A percentile compares a stretch with the other conserved stretches of the same genome.
phyloP scores from a whole-genome alignment of 2,329 filamentous ascomycete genomes.

The Colletotrichum liaoningense region DNA sequence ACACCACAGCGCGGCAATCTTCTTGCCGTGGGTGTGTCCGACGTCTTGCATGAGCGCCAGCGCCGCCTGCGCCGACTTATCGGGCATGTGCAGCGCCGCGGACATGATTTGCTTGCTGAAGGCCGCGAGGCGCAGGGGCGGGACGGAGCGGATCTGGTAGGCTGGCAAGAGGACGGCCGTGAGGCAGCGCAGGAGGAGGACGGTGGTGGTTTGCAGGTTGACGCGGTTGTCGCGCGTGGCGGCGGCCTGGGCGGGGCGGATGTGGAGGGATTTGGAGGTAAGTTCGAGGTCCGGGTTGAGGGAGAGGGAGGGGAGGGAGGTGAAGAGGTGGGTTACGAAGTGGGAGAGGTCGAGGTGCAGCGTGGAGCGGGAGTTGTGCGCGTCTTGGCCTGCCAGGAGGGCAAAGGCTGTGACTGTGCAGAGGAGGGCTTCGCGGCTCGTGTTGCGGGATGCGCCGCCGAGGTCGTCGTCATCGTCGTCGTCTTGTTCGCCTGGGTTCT shows the following conservation, averaged over 20 bases:
- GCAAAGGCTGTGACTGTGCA: slow-evolving; percentile 97
- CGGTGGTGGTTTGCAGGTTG: slow-evolving; percentile 94
- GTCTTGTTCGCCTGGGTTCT: slow-evolving; percentile 50
- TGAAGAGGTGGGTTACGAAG: slow-evolving; percentile 95
- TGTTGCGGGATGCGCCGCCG: slow-evolving; percentile 69
- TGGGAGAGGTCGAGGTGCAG: slow-evolving; percentile 93
- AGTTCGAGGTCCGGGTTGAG: slow-evolving; percentile 89
- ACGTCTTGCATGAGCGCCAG: slow-evolving; percentile 83
- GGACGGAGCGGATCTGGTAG: slow-evolving; percentile 78
- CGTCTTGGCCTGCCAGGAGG: slow-evolving; percentile 94
- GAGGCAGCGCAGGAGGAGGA: slow-evolving; percentile 88
- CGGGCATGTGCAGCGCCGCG: slow-evolving; percentile 84
- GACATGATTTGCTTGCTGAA: slow-evolving; percentile 94
- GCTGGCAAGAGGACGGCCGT: slow-evolving; percentile 83
- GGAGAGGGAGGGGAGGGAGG: slow-evolving; percentile 81
- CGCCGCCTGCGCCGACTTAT: slow-evolving; percentile 87
- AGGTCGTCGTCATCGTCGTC: slow-evolving; percentile 58
- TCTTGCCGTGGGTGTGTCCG: slow-evolving; percentile 82
- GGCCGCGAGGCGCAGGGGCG: slow-evolving; percentile 86
- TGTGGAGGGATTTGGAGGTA: slow-evolving; percentile 77
- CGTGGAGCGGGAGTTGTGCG: slow-evolving; percentile 81
- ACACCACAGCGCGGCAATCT: slow-evolving; percentile 89
- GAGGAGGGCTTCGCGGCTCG: slow-evolving; percentile 87
- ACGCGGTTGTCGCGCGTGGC: slow-evolving; percentile 62
- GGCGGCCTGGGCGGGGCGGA: slow-evolving; percentile 56